Evolutionary conservation across 306 rosid genomes (phyloP), one percentile per base, ranked within the genome.

Genomic region (Vigna nakashimae): DNA sequence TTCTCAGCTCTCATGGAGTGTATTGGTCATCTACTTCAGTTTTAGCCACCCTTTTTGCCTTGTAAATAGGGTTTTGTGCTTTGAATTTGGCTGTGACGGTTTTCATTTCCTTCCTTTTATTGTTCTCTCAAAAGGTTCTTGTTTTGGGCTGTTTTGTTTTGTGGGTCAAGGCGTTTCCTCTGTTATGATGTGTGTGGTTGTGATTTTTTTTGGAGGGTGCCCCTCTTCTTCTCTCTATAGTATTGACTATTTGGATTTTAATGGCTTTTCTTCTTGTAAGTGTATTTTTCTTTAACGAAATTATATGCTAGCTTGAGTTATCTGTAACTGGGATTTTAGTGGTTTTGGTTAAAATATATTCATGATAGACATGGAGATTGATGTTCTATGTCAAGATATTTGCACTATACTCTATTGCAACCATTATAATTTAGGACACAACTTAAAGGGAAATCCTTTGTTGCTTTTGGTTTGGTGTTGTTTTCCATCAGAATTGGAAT

Each of bases 21-120:
- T 68, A 68, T 71, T 78, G 43, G 11, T 49, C 20, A 73, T 55
- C 79, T 40, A 20, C 78, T 46, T 52, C 56, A 73, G 76, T 48
- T 66, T 68, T 78, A 15, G 43, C 52, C 16, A 30, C 58, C 74
- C 57, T 77, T 24, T 81, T 77, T n/a, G 11, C 48, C 52, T 73
- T 69, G 66, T 75, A 38, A 49, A 68, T 78, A 78, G 86, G 88
- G 88, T 78, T 81, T 66, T 30, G 14, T 68, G 45, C 79, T 63
- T 56, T 80, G 74, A 45, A 70, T 69, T 67, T 73, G 45, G 17
- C 49, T 74, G 32, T 46, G 40, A 69, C 67, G 36, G 3, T 68
- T 73, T 56, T 26, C 22, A 3, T 24, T 58, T 36, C 38, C 2
- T 7, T 71, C 58, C 67, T 22, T 60, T 82, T 66, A 16, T 45